phyloP scores from a whole-genome alignment of 352 stramenopile genomes.

The Globisporangium orthogonon region DNA sequence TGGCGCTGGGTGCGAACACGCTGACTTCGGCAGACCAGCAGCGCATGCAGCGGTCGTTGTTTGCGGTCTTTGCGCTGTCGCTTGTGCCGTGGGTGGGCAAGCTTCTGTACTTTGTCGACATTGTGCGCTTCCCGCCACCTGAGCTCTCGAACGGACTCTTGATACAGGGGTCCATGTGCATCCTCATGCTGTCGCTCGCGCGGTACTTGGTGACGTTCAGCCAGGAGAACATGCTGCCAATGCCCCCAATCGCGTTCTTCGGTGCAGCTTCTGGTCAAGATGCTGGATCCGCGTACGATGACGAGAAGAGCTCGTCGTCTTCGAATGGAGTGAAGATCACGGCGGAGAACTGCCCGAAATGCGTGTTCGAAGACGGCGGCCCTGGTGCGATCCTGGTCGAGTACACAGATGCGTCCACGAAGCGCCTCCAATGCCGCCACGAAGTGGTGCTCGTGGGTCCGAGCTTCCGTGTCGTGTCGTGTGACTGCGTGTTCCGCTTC shows the following conservation, averaged over 20 bases:
- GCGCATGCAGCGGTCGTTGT: conserved; percentile 51
- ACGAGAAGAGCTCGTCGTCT: conserved; percentile 9
- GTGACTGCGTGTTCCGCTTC: conserved; percentile 79
- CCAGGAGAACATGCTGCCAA: conserved; percentile 53
- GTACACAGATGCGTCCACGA: conserved; percentile 43
- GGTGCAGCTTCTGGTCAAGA: conserved; percentile 44
- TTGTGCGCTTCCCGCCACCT: conserved; percentile 32
- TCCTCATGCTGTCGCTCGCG: conserved; percentile 31
- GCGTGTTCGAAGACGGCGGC: conserved; percentile 75
- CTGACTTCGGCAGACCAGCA: conserved; percentile 39
- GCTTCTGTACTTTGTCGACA: conserved; percentile 43
- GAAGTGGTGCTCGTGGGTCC: conserved; percentile 62
- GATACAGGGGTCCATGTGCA: conserved; percentile 29
- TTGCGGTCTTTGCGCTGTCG: conserved; percentile 45
- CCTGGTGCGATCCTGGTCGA: conserved; percentile 67
- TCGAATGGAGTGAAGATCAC: conserved; percentile 35
- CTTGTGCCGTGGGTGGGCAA: conserved; percentile 60
- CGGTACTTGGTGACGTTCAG: conserved; percentile 40
- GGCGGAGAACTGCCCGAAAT: conserved; percentile 75
- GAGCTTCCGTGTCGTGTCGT: conserved; percentile 79
- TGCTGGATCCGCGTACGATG: conserved; percentile 28
- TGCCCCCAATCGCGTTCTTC: conserved; percentile 75
- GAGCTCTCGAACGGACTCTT: conserved; percentile 39
- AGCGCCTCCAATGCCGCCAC: conserved; percentile 26
- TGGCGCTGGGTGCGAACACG: conserved; percentile 34